A percentile compares a stretch with the other conserved stretches of the same genome.
Conservation (phyloP, 2,329 filamentous ascomycete species). For the Tolypocladium paradoxum region DNA sequence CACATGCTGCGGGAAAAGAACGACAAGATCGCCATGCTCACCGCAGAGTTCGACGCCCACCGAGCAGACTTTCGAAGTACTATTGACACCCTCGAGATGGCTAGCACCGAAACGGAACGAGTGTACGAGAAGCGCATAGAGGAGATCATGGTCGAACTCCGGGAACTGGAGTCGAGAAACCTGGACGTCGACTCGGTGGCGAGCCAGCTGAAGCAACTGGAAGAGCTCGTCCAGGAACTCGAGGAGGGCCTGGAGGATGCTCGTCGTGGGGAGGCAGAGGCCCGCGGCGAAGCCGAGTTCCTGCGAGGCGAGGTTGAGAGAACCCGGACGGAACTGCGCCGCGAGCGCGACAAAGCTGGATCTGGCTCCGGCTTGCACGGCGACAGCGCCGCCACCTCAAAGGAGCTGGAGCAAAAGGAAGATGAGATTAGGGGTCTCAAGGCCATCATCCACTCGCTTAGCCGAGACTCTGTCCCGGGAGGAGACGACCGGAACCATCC, state of each 20-base stretch:
- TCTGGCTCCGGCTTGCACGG: slow-evolving; percentile 24
- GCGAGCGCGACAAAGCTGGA: slow-evolving; percentile 71
- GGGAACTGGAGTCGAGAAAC: slow-evolving; percentile 69
- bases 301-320: slow-evolving; percentile 88
- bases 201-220: slow-evolving; percentile 83
- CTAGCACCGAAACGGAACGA: slow-evolving; percentile 86
- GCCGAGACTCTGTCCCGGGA: slow-evolving; percentile 55
- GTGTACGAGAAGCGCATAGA: slow-evolving; percentile 93
- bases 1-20: slow-evolving; percentile 88
- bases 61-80: slow-evolving; percentile 93
- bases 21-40: slow-evolving; percentile 88
- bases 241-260: slow-evolving; percentile 96
- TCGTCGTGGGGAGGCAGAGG: slow-evolving; percentile 85
- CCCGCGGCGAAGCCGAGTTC: slow-evolving; percentile 91
- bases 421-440: slow-evolving; percentile 96
- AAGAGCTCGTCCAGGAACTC: slow-evolving; percentile 91
- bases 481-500: slow-evolving; percentile 20
- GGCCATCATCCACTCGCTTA: slow-evolving; percentile 93
- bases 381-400: slow-evolving; percentile 41
- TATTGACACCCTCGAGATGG: slow-evolving; percentile 91
- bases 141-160: slow-evolving; percentile 71
- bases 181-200: slow-evolving; percentile 90
- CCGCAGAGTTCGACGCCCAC: slow-evolving; percentile 88
- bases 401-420: slow-evolving; percentile 86
- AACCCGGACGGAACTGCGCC: slow-evolving; percentile 73